phyloP scores from a whole-genome alignment of 768 basidiomycete genomes.

The Kwoniella sp. region DNA sequence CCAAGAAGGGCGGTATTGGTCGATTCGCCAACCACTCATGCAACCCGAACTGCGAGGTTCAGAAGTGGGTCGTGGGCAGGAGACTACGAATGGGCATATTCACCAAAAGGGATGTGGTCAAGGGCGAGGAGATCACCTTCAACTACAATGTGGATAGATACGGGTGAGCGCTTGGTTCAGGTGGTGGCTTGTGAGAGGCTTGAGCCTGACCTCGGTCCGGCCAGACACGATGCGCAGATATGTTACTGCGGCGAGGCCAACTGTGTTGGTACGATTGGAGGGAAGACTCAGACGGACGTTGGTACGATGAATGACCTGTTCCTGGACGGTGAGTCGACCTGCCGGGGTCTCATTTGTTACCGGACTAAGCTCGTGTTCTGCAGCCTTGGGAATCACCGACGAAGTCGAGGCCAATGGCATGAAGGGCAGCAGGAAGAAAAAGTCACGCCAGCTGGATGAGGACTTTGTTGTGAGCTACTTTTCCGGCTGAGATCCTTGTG shows the following conservation, averaged over 20 bases:
- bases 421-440: constrained; percentile 85
- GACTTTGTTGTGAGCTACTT: constrained; percentile 70
- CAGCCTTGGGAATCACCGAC: constrained; percentile 89
- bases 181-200: no score
- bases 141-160: constrained; percentile 99
- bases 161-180: constrained; percentile 60
- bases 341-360: background rate
- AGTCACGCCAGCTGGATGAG: constrained; percentile 86
- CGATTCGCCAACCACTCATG: constrained; percentile 98
- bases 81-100: constrained; percentile 97
- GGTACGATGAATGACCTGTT: constrained; percentile 91
- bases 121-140: constrained; percentile 88
- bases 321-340: constrained; percentile 66
- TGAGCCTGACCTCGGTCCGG: background rate
- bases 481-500: background rate
- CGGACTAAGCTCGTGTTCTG: background rate
- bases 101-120: constrained; percentile 66
- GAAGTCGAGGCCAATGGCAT: constrained; percentile 76
- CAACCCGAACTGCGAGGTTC: constrained; percentile 94
- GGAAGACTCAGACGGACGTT: constrained; percentile 96
- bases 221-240: constrained; percentile 83
- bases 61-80: constrained; percentile 90
- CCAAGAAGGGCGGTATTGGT: constrained; percentile 91
- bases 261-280: constrained; percentile 92
- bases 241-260: constrained; percentile 95